Conservation (phyloP, 495 filamentous ascomycete species). For the Rostrohypoxylon terebratum region DNA sequence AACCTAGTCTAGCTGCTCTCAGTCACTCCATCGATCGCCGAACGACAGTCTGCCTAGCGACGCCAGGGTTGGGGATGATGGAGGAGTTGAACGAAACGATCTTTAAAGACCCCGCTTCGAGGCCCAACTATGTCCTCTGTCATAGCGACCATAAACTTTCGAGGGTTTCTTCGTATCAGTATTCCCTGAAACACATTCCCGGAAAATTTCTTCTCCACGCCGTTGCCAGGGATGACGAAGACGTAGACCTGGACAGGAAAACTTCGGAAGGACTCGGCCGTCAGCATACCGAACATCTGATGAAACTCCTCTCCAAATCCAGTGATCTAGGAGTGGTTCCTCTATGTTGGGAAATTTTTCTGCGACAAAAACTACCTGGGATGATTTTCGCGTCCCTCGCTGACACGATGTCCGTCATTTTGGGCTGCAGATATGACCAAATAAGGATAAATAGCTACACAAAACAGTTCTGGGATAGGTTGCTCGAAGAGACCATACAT, state of each 20-base stretch:
- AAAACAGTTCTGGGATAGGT: conserved; percentile 71
- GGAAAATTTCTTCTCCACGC: conserved; percentile 32
- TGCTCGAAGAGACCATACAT: conserved; percentile 64
- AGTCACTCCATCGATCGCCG: conserved; percentile 72
- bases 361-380: conserved; percentile 71
- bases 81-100: conserved; percentile 76
- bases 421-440: conserved; percentile 77
- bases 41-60: conserved; percentile 83
- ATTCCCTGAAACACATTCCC: conserved; percentile 52
- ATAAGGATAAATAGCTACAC: conserved; percentile 72
- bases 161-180: conserved; percentile 58
- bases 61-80: conserved; percentile 84
- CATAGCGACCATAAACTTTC: conserved; percentile 73
- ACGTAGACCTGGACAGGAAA: conserved; percentile 1
- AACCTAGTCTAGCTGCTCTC: conserved; percentile 68
- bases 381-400: conserved; percentile 79
- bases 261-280: conserved; percentile 42
- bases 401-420: conserved; percentile 79
- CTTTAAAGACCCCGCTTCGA: conserved; percentile 70
- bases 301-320: conserved; percentile 49
- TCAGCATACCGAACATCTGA: conserved; percentile 44
- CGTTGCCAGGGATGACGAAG: conserved; percentile 29
- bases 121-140: conserved; percentile 82
- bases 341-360: conserved; percentile 44
- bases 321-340: conserved; percentile 47